Evolutionary conservation across 805 yeast species (phyloP), one percentile per base, ranked within the genome.

Genomic region (Myxozyma neglecta): DNA sequence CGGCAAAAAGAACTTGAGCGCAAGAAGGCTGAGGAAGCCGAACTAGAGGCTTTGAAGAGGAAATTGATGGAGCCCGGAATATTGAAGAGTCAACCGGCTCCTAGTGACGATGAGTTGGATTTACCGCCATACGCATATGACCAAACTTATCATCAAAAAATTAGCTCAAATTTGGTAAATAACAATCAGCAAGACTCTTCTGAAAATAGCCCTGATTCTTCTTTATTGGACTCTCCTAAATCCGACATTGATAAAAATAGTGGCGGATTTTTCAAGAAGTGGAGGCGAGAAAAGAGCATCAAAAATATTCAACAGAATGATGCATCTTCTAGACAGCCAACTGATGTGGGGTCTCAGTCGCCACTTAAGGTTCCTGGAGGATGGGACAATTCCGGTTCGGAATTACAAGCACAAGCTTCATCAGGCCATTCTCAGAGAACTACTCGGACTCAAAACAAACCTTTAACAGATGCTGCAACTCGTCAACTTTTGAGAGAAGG

Each of bases 401-500:
- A 20, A 47, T 2, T 48, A 11, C 42, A 48, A 14, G 29, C 40
- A 14, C 39, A 29, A 42, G 20, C 20, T 13, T 3, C 42, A 20
- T 16, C 32, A 10, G 45, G 32, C 6, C 51, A 36, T 10, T 35
- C 29, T 9, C 46, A n/a, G 10, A 5, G 29, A 20, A 42, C 45
- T 8, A 53, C 20, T 14, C 11, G 52, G 14, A 48, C 39, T 6
- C 37, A 18, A 20, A 13, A 46, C 11, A 52, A 24, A 1, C 61
- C 58, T 32, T 39, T 57, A 10, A 43, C 65, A 3, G 61, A 57
- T 16, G 53, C 37, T 11, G 61, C 58, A 1, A 64, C 67, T 6
- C 51, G 60, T 4, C 35, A 57, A 34, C 47, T 64, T 6, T 49
- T 64, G n/a, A 53, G 50, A n/a, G 52, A 58, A 39, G 67, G 67